Conservation (phyloP, 805 yeast species). For the Candida golubevii region DNA sequence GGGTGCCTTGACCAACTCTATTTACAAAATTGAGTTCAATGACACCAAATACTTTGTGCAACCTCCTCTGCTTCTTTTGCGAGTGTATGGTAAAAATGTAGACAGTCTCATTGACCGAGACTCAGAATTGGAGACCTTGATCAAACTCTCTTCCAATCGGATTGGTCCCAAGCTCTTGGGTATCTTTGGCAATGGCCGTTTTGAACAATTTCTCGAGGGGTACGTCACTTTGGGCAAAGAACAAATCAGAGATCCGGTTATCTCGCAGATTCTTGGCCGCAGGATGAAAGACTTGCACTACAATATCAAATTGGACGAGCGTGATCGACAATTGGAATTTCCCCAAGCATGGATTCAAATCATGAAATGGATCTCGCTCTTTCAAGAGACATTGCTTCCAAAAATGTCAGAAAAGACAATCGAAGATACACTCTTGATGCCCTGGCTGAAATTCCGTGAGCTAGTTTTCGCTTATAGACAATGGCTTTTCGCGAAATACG, state of each 20-base stretch:
- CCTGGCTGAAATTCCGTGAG: slow-evolving; percentile 48
- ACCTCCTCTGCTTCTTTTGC: slow-evolving; percentile 61
- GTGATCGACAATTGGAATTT: slow-evolving; percentile 50
- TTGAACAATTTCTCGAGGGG: slow-evolving; percentile 87
- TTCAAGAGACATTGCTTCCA: slow-evolving; percentile 40
- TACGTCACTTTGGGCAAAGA: slow-evolving; percentile 71
- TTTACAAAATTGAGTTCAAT: slow-evolving; percentile 66
- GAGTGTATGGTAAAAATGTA: slow-evolving; percentile 87
- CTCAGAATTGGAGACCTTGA: slow-evolving; percentile 66
- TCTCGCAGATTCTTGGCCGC: slow-evolving; percentile 82
- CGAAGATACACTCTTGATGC: slow-evolving; percentile 39
- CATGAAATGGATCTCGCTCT: slow-evolving; percentile 60
- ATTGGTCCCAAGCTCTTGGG: slow-evolving; percentile 91
- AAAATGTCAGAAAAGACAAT: slow-evolving; percentile 26
- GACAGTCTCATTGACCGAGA: slow-evolving; percentile 84
- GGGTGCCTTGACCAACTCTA: slow-evolving; percentile 92
- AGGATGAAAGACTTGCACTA: slow-evolving; percentile 93
- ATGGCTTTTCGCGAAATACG: slow-evolving; percentile 58
- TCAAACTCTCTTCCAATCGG: slow-evolving; percentile 65
- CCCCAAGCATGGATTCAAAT: slow-evolving; percentile 70
- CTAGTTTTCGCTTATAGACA: slow-evolving; percentile 49
- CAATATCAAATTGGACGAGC: slow-evolving; percentile 60
- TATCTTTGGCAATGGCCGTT: slow-evolving; percentile 85
- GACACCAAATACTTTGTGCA: slow-evolving; percentile 26
- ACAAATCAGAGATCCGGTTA: slow-evolving; percentile 70